These are phyloP conservation scores for Babjeviella inositovora DNA, from an alignment of 805 yeast genomes.

Conservation along the genomic window DNA sequence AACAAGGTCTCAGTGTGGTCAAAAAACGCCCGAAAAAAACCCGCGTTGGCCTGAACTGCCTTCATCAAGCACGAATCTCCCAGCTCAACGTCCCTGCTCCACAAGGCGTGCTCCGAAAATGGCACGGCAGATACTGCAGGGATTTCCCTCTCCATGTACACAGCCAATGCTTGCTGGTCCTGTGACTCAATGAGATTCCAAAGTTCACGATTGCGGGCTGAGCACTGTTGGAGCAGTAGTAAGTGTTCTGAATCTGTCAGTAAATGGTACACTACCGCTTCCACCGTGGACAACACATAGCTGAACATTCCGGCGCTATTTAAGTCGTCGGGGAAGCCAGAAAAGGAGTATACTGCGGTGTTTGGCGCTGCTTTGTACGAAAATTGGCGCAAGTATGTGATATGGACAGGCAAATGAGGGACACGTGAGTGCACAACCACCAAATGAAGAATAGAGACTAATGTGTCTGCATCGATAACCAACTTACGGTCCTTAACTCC, in stretches of 20 bases:
- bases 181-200: slow-evolving; percentile 31
- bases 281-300: slow-evolving; percentile 71
- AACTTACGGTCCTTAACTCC: slow-evolving; percentile 4
- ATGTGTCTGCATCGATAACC: slow-evolving; percentile 64
- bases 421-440: slow-evolving; percentile 53
- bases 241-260: slow-evolving; percentile 16
- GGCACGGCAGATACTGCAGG: slow-evolving; percentile 3
- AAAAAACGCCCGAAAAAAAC: slow-evolving; percentile 27
- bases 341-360: too few relatives aligned
- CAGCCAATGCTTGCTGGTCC: slow-evolving; percentile 9
- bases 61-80: slow-evolving; percentile 66
- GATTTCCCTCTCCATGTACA: slow-evolving; percentile 3
- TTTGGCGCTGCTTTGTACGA: slow-evolving; percentile 14
- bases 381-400: slow-evolving; percentile 51
- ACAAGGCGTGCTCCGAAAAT: slow-evolving; percentile 8
- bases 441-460: slow-evolving; percentile 56
- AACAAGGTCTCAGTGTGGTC: slow-evolving; percentile 27
- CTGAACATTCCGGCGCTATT: slow-evolving; percentile 51
- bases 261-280: slow-evolving; percentile 62
- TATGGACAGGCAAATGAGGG: slow-evolving; percentile 39
- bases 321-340: slow-evolving; percentile 19
- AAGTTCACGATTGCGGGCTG: slow-evolving; percentile 30
- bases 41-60: slow-evolving; percentile 34
- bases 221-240: slow-evolving; percentile 17
- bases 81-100: slow-evolving; percentile 20